Evolutionary conservation across 2,329 filamentous ascomycete species (phyloP), one percentile per base, ranked within the genome.

Genomic region (Fusarium nelsonii): DNA sequence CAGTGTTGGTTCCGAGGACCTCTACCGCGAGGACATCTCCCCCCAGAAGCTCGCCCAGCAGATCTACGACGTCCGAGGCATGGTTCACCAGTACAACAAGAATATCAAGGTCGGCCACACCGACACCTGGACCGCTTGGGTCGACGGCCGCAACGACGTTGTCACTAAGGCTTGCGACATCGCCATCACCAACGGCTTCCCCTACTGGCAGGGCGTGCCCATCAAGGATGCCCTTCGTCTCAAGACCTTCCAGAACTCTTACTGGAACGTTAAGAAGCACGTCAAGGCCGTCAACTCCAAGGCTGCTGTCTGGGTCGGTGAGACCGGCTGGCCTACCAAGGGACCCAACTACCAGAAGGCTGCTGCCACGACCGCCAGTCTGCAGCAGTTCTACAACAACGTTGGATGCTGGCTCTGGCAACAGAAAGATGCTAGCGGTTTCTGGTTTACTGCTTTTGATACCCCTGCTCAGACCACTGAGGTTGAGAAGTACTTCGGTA

Each of bases 361-460:
- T 4, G 52, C 49, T 23, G 71, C 70, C 12, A 66, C 68, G 2
- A 54, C 49, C 1, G 44, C 51, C 4, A 51, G 53, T 20, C 40
- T 70, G 48, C 68, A 73, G 63, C 63, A 39, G 36, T 73, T 69
- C 56, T 73, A 73, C 50, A 63, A 63, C 60, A 73, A 32, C 4
- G 68, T 73, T 16, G 71, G 56, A 9, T 73, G 71, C 44, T 73
- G 65, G 65, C 23, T 73, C 5, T 73, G 71, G 71, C 9, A 34
- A 18, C 66, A 69, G 56, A 51, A 62, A 23, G 61, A 62, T 14
- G 49, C 53, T 18, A 73, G 71, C 36, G 69, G 51, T 20, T 73
- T 73, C 53, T 73, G 71, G 71, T 73, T 73, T 58, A 73, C 71
- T 20, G 71, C 71, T 12, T 73, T 73, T 9, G 71, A 73, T 6